A percentile compares a stretch with the other conserved stretches of the same genome.
Conservation (phyloP, 805 yeast species). For the Ogataea allantospora region DNA sequence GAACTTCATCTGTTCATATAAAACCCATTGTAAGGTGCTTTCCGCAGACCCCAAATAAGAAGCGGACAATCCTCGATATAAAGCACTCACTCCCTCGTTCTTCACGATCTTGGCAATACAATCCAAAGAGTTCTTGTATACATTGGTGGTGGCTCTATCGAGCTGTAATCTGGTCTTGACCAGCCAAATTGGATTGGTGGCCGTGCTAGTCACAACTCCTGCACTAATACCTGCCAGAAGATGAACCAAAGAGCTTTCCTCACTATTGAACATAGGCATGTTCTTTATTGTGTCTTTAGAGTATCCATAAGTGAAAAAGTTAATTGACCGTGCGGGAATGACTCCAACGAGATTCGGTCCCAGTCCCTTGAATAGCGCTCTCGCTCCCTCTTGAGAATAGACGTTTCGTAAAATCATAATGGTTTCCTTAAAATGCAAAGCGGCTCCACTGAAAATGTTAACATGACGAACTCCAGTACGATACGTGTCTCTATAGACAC, state of each 20-base stretch:
- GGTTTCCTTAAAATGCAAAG: constrained; percentile 80
- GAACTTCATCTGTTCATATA: constrained; percentile 90
- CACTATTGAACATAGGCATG: constrained; percentile 59
- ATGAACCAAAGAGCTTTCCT: constrained; percentile 84
- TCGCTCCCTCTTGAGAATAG: constrained; percentile 72
- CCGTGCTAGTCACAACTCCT: constrained; percentile 91
- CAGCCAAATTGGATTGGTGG: constrained; percentile 97
- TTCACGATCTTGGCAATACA: constrained; percentile 68
- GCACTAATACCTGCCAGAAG: constrained; percentile 84
- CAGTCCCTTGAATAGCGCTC: constrained; percentile 88
- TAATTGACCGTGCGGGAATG: constrained; percentile 95
- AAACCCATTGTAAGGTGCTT: constrained; percentile 92
- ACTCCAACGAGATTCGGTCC: constrained; percentile 98
- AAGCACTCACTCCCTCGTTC: constrained; percentile 75
- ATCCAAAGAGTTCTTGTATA: constrained; percentile 82
- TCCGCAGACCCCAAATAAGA: constrained; percentile 92
- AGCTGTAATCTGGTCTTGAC: constrained; percentile 92
- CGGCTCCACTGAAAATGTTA: constrained; percentile 33
- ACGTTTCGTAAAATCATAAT: constrained; percentile 66
- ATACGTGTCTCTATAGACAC: constrained; percentile 65
- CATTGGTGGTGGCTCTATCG: constrained; percentile 63
- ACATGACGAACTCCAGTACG: constrained; percentile 27
- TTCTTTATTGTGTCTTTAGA: constrained; percentile 73
- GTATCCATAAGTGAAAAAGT: constrained; percentile 95
- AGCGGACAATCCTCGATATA: constrained; percentile 90